phyloP scores from a whole-genome alignment of 768 basidiomycete species.

The Boletales sp. region DNA sequence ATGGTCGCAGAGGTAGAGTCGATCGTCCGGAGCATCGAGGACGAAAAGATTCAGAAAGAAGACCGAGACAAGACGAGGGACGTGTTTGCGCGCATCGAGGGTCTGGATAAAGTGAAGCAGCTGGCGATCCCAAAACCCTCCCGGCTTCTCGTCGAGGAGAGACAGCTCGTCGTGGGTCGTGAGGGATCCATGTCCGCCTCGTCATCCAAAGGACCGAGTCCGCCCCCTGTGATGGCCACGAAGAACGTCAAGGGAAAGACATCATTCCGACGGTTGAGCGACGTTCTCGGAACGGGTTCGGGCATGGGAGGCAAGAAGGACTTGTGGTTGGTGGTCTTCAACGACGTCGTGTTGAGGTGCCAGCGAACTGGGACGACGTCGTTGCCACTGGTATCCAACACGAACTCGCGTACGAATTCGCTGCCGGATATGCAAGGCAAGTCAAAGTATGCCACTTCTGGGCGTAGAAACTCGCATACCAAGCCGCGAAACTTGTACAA shows the following conservation, averaged over 20 bases:
- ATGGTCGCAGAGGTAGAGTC: constrained; percentile 98
- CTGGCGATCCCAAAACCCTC: constrained; percentile 89
- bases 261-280: constrained; percentile 86
- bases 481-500: constrained; percentile 91
- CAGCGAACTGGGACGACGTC: constrained; percentile 88
- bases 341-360: constrained; percentile 91
- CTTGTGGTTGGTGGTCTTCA: constrained; percentile 92
- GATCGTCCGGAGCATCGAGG: constrained; percentile 95
- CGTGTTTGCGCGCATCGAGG: constrained; percentile 94
- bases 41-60: constrained; percentile 96
- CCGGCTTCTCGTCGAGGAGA: constrained; percentile 83
- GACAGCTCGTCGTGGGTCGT: constrained; percentile 42
- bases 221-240: constrained; percentile 32
- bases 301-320: constrained; percentile 75
- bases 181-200: constrained; percentile 19
- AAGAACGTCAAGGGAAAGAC: constrained; percentile 77
- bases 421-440: constrained; percentile 82
- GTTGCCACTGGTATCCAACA: constrained; percentile 66
- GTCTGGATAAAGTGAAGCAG: constrained; percentile 90
- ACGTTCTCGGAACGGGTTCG: constrained; percentile 66
- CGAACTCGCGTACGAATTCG: constrained; percentile 68
- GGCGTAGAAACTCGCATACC: constrained; percentile 68
- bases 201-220: constrained; percentile 29
- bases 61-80: constrained; percentile 95
- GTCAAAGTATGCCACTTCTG: constrained; percentile 80